These are phyloP conservation scores for Solanum stenotomum DNA, from an alignment of 257 asterid genomes.

Conservation along the genomic window DNA sequence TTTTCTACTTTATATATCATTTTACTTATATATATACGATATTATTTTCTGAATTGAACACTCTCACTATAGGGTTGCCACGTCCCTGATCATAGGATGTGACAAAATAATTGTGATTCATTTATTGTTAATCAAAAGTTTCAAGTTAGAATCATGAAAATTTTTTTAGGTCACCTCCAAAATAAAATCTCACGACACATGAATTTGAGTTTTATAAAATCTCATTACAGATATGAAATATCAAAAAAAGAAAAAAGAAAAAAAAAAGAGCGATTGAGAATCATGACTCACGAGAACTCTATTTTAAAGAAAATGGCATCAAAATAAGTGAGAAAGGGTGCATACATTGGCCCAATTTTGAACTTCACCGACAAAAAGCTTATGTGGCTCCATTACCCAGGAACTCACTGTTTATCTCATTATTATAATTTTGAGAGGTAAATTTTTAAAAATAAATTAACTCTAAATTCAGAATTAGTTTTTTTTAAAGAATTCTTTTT, in stretches of 20 bases:
- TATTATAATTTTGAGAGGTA: neutral
- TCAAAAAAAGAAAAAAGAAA: too few species aligned
- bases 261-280: too few species aligned
- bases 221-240: too few species aligned
- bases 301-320: neutral
- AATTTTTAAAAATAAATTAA: neutral
- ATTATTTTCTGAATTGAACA: neutral
- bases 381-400: neutral
- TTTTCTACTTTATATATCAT: too few species aligned
- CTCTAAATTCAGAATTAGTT: neutral
- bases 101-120: neutral
- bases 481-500: neutral
- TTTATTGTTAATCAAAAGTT: too few species aligned
- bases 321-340: neutral
- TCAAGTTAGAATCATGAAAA: too few species aligned
- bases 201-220: too few species aligned
- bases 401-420: neutral
- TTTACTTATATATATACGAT: too few species aligned
- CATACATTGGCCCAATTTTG: neutral
- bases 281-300: neutral
- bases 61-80: neutral
- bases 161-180: too few species aligned
- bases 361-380: neutral
- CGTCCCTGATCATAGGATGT: neutral
- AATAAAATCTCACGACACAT: neutral